phyloP scores from a whole-genome alignment of 768 basidiomycete genomes.

The Rhizopogon vulgaris region DNA sequence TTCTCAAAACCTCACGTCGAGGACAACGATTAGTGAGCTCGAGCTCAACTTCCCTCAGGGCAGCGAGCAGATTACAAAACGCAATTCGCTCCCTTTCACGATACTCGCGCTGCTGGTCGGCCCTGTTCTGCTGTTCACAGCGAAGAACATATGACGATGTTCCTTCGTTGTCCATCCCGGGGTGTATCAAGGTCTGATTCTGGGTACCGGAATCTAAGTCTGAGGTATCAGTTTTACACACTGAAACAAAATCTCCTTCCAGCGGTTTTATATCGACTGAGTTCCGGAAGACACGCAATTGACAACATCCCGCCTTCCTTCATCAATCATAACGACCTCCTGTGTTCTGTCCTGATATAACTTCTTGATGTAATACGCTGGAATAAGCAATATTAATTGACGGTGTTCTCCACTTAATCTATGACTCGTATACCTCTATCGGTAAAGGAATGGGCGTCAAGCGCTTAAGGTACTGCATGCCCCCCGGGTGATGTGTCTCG shows the following conservation, averaged over 20 bases:
- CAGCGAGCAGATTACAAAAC: background rate
- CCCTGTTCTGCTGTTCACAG: background rate
- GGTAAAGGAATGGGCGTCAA: background rate
- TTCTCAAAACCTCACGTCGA: background rate
- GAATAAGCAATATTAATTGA: background rate
- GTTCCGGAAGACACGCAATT: background rate
- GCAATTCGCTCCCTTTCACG: background rate
- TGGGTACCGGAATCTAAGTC: background rate
- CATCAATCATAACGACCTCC: background rate
- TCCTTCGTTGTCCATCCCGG: background rate
- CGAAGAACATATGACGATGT: background rate
- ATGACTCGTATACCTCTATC: background rate
- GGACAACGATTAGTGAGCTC: background rate
- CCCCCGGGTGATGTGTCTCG: no score
- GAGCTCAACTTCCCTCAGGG: background rate
- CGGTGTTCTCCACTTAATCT: no score
- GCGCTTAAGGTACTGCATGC: background rate
- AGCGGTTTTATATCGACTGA: background rate
- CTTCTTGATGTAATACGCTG: background rate
- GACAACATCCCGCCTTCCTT: no score
- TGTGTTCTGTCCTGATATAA: no score
- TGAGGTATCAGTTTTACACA: background rate
- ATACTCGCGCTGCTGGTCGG: background rate
- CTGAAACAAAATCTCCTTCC: no score
- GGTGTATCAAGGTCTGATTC: background rate